phyloP scores from a whole-genome alignment of 2,329 filamentous ascomycete genomes.

The Pseudopyrenochaeta lycopersici region DNA sequence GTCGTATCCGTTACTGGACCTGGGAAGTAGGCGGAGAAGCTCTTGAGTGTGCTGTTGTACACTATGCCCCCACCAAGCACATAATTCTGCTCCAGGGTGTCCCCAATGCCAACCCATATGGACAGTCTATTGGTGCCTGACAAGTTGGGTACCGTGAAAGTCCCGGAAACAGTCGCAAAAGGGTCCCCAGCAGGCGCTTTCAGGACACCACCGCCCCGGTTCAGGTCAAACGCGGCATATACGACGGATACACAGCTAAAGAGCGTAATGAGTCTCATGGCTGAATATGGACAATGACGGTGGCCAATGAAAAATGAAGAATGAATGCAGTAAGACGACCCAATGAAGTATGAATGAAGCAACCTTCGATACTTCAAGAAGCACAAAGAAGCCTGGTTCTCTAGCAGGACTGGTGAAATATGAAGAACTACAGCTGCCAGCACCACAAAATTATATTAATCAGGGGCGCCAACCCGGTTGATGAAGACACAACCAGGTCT shows the following conservation, averaged over 20 bases:
- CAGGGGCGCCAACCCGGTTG: constrained; percentile 20
- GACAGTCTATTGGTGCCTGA: constrained; percentile 29
- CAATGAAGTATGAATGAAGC: constrained; percentile 5
- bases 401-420: constrained; percentile 11
- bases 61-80: constrained; percentile 33
- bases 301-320: neutral
- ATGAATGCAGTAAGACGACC: neutral
- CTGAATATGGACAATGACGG: neutral
- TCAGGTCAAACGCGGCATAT: constrained; percentile 34
- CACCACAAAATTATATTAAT: constrained; percentile 17
- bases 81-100: constrained; percentile 26
- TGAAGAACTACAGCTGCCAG: constrained; percentile 6
- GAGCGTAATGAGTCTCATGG: constrained; percentile 22
- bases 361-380: constrained; percentile 5
- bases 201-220: constrained; percentile 33
- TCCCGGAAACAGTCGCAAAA: constrained; percentile 31
- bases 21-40: constrained; percentile 32
- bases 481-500: neutral
- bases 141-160: constrained; percentile 31
- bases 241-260: constrained; percentile 17
- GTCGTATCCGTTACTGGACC: constrained; percentile 25
- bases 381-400: constrained; percentile 1
- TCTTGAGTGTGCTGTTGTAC: constrained; percentile 28
- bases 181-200: constrained; percentile 35
- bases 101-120: constrained; percentile 37